Evolutionary conservation across 2,329 filamentous ascomycete genomes (phyloP).

Genomic region (Pseudocercospora cruenta): DNA sequence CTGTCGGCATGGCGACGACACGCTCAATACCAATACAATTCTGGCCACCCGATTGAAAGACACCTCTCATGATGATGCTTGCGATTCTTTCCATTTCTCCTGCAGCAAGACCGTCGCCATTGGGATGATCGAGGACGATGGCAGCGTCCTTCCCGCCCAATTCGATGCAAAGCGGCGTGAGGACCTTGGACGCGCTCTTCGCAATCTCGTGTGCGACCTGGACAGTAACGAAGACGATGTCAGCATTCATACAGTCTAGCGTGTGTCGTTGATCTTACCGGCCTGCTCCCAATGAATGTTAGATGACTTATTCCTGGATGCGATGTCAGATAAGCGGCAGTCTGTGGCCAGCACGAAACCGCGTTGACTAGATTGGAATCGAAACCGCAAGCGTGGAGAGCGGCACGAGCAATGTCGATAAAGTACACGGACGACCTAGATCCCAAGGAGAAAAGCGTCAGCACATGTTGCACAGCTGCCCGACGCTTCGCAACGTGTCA

Average conservation of each 20-base stretch:
- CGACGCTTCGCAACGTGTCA: not conserved
- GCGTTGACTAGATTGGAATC: slow-evolving; percentile 80
- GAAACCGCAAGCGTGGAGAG: slow-evolving; percentile 80
- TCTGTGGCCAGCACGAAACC: slow-evolving; percentile 83
- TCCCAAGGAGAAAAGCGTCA: not conserved
- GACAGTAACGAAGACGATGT: not conserved
- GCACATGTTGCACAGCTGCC: not conserved
- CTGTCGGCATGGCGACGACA: slow-evolving; percentile 75
- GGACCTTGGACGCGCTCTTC: slow-evolving; percentile 76
- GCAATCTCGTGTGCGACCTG: slow-evolving; percentile 80
- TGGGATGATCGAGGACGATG: slow-evolving; percentile 80
- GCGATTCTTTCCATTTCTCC: slow-evolving; percentile 69
- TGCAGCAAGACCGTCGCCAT: slow-evolving; percentile 48
- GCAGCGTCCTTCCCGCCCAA: slow-evolving; percentile 94
- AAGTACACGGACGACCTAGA: slow-evolving; percentile 73
- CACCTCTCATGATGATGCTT: slow-evolving; percentile 85
- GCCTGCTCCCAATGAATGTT: slow-evolving; percentile 91
- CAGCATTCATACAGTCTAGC: not conserved
- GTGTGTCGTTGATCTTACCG: slow-evolving; percentile 44
- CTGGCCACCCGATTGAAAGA: slow-evolving; percentile 93
- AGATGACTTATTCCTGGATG: slow-evolving; percentile 84
- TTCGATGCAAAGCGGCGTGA: slow-evolving; percentile 90
- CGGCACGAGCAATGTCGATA: slow-evolving; percentile 73
- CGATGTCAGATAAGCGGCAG: slow-evolving; percentile 79
- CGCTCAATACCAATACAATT: slow-evolving; percentile 98